These are phyloP conservation scores for Alternaria longipes DNA, from an alignment of 2,329 filamentous ascomycete genomes.

Conservation along the genomic window DNA sequence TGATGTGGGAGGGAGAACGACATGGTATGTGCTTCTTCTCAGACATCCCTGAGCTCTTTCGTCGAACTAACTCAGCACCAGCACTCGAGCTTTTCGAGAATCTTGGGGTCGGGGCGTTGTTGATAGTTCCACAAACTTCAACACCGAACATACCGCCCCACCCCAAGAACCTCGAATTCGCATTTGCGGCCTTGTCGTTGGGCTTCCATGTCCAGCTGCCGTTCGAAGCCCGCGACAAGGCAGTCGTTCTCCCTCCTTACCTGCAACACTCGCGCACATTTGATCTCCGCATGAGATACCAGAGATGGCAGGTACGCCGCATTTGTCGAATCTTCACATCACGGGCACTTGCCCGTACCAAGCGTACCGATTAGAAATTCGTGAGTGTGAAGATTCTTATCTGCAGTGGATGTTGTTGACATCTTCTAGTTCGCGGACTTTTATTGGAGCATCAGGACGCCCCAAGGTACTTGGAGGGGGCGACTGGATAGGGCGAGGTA, in stretches of 20 bases:
- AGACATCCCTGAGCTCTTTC: neutral
- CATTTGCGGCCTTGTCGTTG: conserved; percentile 95
- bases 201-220: conserved; percentile 97
- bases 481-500: conserved; percentile 6
- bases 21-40: neutral
- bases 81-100: neutral
- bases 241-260: conserved; percentile 94
- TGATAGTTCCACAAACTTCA: conserved; percentile 92
- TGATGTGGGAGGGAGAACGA: neutral
- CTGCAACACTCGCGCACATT: conserved; percentile 98
- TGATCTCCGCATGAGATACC: conserved; percentile 94
- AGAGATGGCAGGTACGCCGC: conserved; percentile 93
- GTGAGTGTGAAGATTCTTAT: neutral
- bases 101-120: conserved; percentile 65
- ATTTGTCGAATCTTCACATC: neutral
- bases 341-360: neutral
- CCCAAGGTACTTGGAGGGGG: conserved; percentile 5
- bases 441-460: neutral
- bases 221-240: conserved; percentile 96
- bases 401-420: neutral
- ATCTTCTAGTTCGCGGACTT: neutral
- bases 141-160: conserved; percentile 81
- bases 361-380: neutral
- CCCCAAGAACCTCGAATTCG: conserved; percentile 92
- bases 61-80: neutral